Evolutionary conservation across 139 green algal species (phyloP).

Genomic region (Chlorella sp.): DNA sequence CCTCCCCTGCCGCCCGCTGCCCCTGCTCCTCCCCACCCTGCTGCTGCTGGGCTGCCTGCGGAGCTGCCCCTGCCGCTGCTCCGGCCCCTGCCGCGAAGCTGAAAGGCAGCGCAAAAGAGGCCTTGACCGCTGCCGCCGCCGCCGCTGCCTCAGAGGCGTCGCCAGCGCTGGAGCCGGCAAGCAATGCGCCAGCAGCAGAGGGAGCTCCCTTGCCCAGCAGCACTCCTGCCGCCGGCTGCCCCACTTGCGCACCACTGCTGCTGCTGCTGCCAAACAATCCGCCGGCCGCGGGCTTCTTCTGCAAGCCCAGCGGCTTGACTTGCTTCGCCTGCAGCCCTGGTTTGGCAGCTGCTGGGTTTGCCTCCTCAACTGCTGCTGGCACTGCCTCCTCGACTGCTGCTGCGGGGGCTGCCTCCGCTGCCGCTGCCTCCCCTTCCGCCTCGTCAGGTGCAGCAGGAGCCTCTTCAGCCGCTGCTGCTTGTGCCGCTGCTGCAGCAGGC

Average conservation of each 20-base stretch:
- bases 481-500: not conserved
- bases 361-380: not conserved
- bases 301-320: not conserved
- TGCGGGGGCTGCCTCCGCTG: not conserved
- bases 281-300: not conserved
- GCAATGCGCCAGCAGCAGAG: not conserved
- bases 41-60: not conserved
- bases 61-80: not conserved
- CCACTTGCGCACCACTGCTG: not conserved
- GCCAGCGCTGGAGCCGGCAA: not conserved
- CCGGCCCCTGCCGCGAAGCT: conserved; percentile 1
- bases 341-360: not conserved
- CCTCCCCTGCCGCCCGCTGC: not conserved
- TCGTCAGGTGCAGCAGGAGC: not conserved
- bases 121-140: not conserved
- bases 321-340: not conserved
- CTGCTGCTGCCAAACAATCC: not conserved
- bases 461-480: not conserved
- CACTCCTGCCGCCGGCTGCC: not conserved
- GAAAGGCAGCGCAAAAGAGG: conserved; percentile 18
- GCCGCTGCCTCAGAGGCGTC: not conserved
- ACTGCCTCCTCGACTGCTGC: not conserved
- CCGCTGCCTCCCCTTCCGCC: not conserved
- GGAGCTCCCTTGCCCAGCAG: not conserved
- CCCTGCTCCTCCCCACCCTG: no score